phyloP scores from a whole-genome alignment of 768 basidiomycete genomes.

The Mycena epipterygia region DNA sequence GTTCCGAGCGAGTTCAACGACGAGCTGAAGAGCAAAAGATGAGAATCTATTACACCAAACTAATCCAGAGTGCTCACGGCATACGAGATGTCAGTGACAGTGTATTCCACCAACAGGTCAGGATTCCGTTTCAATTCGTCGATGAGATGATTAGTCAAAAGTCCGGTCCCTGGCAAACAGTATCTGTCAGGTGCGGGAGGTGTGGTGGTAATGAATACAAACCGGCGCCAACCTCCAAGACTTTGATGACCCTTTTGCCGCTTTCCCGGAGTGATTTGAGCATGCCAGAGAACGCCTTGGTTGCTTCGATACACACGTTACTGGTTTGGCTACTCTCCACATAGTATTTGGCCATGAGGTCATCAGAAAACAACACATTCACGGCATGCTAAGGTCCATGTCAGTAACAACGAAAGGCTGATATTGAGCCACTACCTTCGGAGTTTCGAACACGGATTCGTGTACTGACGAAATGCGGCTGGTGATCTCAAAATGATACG shows the following conservation, averaged over 20 bases:
- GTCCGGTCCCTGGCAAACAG: background rate
- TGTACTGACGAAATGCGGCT: constrained; percentile 1
- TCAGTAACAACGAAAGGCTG: background rate
- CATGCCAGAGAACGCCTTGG: background rate
- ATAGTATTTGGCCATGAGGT: constrained; percentile 18
- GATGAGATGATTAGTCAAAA: constrained; percentile 11
- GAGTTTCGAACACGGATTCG: constrained; percentile 3
- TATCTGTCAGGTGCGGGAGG: background rate
- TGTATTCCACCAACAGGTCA: constrained; percentile 12
- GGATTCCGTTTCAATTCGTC: constrained; percentile 13
- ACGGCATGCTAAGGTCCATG: background rate
- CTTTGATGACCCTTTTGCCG: constrained; percentile 11
- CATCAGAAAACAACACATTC: constrained; percentile 18
- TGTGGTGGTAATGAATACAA: background rate
- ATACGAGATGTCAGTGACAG: constrained; percentile 22
- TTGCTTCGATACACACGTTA: background rate
- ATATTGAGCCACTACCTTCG: background rate
- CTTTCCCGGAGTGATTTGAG: constrained; percentile 2
- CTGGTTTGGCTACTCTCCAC: constrained; percentile 8
- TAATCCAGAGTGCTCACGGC: background rate
- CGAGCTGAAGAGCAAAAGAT: background rate
- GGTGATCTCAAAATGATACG: constrained; percentile 24
- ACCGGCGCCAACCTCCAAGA: constrained; percentile 30
- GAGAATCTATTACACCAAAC: background rate
- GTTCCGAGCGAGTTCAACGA: constrained; percentile 3